phyloP scores from a whole-genome alignment of 1,284 basidiomycete genomes.

The Cryptococcus sp. region DNA sequence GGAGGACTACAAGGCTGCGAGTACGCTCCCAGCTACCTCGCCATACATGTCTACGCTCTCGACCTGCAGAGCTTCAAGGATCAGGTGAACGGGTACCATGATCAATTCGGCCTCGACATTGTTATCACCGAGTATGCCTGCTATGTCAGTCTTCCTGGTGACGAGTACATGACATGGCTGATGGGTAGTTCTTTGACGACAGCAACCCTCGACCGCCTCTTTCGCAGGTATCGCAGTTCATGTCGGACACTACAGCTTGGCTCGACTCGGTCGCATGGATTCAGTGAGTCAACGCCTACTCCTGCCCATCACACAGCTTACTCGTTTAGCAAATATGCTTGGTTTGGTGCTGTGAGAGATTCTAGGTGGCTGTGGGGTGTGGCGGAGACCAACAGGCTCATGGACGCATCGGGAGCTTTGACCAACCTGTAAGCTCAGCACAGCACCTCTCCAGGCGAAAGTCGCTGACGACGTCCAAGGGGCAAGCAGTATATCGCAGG shows the following conservation, averaged over 20 bases:
- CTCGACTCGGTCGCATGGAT: constrained; percentile 26
- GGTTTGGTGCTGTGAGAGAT: constrained; percentile 23
- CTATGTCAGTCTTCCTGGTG: constrained; percentile 9
- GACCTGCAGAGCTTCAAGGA: constrained; percentile 10
- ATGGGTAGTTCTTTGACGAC: constrained; percentile 1
- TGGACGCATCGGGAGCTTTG: constrained; percentile 24
- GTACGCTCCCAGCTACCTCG: constrained; percentile 19
- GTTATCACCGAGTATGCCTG: constrained; percentile 17
- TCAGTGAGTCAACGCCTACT: constrained; percentile 10
- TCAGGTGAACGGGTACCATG: constrained; percentile 11
- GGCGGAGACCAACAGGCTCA: constrained; percentile 28
- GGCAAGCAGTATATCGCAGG: background rate
- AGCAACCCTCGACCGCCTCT: constrained; percentile 1
- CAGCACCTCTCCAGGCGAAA: too few species aligned
- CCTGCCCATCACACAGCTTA: constrained; percentile 5
- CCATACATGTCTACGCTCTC: constrained; percentile 19
- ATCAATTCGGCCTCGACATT: constrained; percentile 13
- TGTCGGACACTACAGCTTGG: constrained; percentile 28
- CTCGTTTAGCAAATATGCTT: constrained; percentile 20
- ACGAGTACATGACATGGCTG: background rate
- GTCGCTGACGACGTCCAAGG: background rate
- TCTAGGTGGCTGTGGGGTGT: constrained; percentile 25
- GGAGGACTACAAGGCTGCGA: constrained; percentile 10
- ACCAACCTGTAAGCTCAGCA: constrained; percentile 11
- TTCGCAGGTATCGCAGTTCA: constrained; percentile 13